Conservation (phyloP, 2,329 filamentous ascomycete species). For the Botryosphaeria agaves region DNA sequence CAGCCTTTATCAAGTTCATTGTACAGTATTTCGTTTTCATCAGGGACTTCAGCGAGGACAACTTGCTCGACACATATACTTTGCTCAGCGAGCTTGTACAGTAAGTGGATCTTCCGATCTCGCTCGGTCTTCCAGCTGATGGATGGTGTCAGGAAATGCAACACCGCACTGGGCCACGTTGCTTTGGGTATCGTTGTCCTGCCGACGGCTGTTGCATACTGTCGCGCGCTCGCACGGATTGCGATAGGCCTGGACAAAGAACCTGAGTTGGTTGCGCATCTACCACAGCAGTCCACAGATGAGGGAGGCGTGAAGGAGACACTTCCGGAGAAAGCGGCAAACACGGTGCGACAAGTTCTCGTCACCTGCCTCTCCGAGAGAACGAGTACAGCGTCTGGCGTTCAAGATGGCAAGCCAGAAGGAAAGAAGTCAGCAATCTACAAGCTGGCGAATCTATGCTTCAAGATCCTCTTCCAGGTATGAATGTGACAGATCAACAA, state of each 20-base stretch:
- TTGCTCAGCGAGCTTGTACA: conserved; percentile 57
- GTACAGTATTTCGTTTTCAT: conserved; percentile 68
- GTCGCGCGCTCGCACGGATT: conserved; percentile 60
- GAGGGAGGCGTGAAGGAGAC: conserved; percentile 55
- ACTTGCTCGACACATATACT: conserved; percentile 59
- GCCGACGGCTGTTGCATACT: conserved; percentile 67
- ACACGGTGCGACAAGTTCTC: conserved; percentile 80
- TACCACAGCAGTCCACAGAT: conserved; percentile 32
- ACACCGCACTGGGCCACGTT: conserved; percentile 64
- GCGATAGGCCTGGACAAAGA: conserved; percentile 71
- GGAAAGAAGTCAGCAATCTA: conserved; percentile 83
- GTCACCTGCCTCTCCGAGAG: conserved; percentile 77
- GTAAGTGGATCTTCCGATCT: conserved; percentile 31
- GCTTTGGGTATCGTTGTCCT: conserved; percentile 68
- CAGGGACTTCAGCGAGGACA: conserved; percentile 64
- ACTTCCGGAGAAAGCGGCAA: conserved; percentile 72
- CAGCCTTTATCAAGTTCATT: conserved; percentile 61
- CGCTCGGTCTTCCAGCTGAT: not conserved
- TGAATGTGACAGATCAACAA: no score
- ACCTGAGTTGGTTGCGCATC: conserved; percentile 55
- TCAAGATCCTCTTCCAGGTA: conserved; percentile 82
- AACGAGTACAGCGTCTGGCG: conserved; percentile 40
- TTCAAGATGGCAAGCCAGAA: conserved; percentile 47
- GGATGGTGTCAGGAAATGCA: conserved; percentile 45
- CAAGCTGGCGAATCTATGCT: conserved; percentile 75